Evolutionary conservation across 345 rosid species (phyloP), one percentile per base, ranked within the genome.

Genomic region (Excoecaria agallocha): DNA sequence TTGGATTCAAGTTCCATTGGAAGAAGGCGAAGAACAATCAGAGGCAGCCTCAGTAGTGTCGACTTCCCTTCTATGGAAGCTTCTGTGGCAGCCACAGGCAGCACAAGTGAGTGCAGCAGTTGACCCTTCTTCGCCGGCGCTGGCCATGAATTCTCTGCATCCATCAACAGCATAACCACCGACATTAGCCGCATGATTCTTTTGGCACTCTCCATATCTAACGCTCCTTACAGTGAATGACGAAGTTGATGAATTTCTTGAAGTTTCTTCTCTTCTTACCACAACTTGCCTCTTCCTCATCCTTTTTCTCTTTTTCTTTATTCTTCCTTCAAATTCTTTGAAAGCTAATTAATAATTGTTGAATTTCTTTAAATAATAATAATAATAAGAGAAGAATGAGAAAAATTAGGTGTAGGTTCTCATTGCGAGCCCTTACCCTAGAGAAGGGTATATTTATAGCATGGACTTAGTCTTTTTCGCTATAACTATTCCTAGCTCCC

Each of bases 241-340:
- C 51, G 91, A 89, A 71, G 84, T 73, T 49, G 77, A 59, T 51
- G 75, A 69, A 65, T 68, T 81, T 62, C 89, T 88, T 20, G 88
- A 72, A 6, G 86, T 77, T 82, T 85, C 89, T 74, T 84, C 89
- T 79, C 83, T 85, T 80, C 85, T 83, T 70, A 88, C 61, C 25
- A 91, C 93, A 5, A 89, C 93, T 78, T 87, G 96, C 25, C 92
- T 81, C 82, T 87, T 91, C 90, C 86, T 91, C 96, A 87, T 90
- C 41, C 49, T 46, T 5, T 11, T 19, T 0, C 2, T 19, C 10
- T 43, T 43, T 6, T 5, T 10, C 48, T 43, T 19, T 6, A 11
- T 55, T 12, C 3, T 54, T 46, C 38, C 38, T 46, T 56, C 46
- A 55, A 37, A 49, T 72, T 12, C 48, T 56, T 48, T 9, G 45